Base-by-base conservation (phyloP, 2,329 filamentous ascomycete species). In the Cytospora paraplurivora region DNA sequence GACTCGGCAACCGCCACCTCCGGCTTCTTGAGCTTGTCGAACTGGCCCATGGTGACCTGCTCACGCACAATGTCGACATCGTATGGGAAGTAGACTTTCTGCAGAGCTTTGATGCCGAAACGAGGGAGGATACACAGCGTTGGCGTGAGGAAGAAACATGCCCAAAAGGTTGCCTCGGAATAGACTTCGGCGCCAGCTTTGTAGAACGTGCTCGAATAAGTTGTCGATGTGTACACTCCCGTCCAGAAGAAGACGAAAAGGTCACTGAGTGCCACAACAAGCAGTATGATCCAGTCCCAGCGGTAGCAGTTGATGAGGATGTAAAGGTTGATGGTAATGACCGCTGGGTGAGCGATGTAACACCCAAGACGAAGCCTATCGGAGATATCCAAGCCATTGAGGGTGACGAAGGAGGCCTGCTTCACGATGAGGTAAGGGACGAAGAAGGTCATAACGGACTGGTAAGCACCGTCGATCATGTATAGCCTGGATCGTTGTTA, bases 61-160 rank as follows among this genome's bases (percentile, higher is more conserved):
- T 99, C 95, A 55, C 95, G 92, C 71, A 99, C 88, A 68, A 99
- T 96, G 74, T 99, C 95, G 64, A 97, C 88, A 71, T 99, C 95
- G 69, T 90, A 89, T 4, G 95, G 95, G 76, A 90, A 91, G 78
- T 93, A 98, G 61, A 97, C 90, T 78, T 99, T 99, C 76, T 98
- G 95, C 56, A 95, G 78, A 37, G 88, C 82, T 78, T 99, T 99
- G 79, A 91, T 83, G 55, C 86, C 85, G 75, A 98, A 97, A 33
- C 95, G 88, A 12, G 95, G 95, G 64, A 96, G 87, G 57, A 99
- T 79, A 75, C 91, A 94, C 62, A 96, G 85, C 67, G 92, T 83
- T 1, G 93, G 86, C 1, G 91, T 92, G 62, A 97, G 79, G 56
- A 95, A 81, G 61, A 92, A 86, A 55, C 92, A 82, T 19, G 91